phyloP scores from a whole-genome alignment of 192 early-diverging fungal species.

The Kappamyces sp. region DNA sequence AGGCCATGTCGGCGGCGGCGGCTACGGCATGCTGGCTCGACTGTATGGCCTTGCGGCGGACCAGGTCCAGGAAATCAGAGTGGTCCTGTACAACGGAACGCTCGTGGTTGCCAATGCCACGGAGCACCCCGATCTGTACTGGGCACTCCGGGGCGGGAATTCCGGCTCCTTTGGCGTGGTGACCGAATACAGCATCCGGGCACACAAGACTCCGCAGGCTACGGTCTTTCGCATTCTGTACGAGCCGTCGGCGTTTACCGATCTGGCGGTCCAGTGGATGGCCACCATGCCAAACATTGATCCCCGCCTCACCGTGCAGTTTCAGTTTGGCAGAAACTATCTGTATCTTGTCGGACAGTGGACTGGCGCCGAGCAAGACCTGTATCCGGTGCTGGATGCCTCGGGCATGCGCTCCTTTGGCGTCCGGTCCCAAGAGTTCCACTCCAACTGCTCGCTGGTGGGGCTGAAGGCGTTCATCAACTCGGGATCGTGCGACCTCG shows the following conservation, averaged over 20 bases:
- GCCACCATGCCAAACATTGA: background rate
- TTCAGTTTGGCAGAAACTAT: background rate
- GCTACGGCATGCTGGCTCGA: slow-evolving; percentile 44
- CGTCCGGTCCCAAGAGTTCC: background rate
- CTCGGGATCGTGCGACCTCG: background rate
- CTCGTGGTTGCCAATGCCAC: slow-evolving; percentile 31
- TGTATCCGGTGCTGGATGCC: background rate
- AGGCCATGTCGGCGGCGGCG: slow-evolving; percentile 53
- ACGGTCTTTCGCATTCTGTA: background rate
- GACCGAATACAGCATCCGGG: slow-evolving; percentile 12
- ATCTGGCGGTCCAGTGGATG: slow-evolving; percentile 9
- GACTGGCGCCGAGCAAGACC: background rate
- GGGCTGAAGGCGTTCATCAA: slow-evolving; percentile 10
- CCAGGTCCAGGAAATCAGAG: slow-evolving; percentile 32
- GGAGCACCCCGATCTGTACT: slow-evolving; percentile 53
- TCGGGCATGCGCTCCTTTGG: slow-evolving; percentile 4
- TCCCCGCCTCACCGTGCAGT: slow-evolving; percentile 4
- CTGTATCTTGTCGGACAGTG: slow-evolving; percentile 6
- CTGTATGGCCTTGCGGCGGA: slow-evolving; percentile 52
- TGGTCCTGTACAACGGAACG: slow-evolving; percentile 45
- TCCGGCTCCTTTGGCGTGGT: slow-evolving; percentile 29
- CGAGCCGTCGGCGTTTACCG: background rate
- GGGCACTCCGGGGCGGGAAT: slow-evolving; percentile 57
- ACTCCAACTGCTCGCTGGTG: background rate
- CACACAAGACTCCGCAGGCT: slow-evolving; percentile 7